phyloP scores from a whole-genome alignment of 768 basidiomycete species.

The Tephrocybe sp. region DNA sequence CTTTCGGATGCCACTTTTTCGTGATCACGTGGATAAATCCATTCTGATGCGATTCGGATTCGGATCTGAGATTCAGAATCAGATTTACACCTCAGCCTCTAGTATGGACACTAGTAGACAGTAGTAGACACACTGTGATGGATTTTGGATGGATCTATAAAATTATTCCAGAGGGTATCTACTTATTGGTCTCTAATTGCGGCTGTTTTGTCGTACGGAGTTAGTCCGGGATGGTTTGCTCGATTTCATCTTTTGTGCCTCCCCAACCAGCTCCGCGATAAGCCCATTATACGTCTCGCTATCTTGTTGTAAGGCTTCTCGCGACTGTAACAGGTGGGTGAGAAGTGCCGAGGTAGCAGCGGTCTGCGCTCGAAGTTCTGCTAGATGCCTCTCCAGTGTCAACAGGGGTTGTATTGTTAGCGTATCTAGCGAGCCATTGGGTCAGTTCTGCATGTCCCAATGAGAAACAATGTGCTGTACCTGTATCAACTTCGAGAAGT shows the following conservation, averaged over 20 bases:
- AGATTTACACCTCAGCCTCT: too few species aligned
- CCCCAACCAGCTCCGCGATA: slow-evolving; percentile 89
- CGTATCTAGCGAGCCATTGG: slow-evolving; percentile 48
- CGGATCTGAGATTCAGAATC: too few species aligned
- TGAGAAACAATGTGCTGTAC: slow-evolving; percentile 37
- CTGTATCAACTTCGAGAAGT: slow-evolving; percentile 63
- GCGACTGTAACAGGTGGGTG: slow-evolving; percentile 77
- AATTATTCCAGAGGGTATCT: too few species aligned
- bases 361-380: slow-evolving; percentile 69
- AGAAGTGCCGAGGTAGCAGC: slow-evolving; percentile 72
- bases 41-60: neutral
- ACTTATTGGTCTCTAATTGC: slow-evolving; percentile 26
- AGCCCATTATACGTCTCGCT: slow-evolving; percentile 87
- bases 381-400: slow-evolving; percentile 62
- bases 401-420: slow-evolving; percentile 68
- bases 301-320: slow-evolving; percentile 82
- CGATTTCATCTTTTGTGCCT: slow-evolving; percentile 82
- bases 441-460: slow-evolving; percentile 3
- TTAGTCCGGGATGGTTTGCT: slow-evolving; percentile 50
- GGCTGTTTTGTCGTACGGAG: slow-evolving; percentile 43
- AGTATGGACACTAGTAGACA: too few species aligned
- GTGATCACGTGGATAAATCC: slow-evolving; percentile 21
- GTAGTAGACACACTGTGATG: too few species aligned
- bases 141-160: too few species aligned
- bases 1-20: slow-evolving; percentile 27